Base-by-base conservation (phyloP, 2,329 filamentous ascomycete species). In the Teratosphaeria nubilosa region DNA sequence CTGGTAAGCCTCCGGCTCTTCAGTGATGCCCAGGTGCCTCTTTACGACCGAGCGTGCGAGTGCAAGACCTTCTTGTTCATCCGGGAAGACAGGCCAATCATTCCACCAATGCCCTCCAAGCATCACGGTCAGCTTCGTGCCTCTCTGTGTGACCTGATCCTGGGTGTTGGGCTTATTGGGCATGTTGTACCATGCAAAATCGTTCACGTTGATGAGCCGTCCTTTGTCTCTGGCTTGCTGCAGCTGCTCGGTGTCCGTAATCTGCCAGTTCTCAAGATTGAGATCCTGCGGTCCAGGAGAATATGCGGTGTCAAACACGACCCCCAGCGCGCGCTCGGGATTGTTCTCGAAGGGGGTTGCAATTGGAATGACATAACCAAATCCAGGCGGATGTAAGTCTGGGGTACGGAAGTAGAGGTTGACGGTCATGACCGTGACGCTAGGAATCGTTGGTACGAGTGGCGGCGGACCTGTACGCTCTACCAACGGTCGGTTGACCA, bases 31-130 rank as follows among this genome's bases (percentile, higher is more conserved):
- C 5, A 97, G 77, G 68, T 97, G 91, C 22, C 90, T 81, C 61
- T 81, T 75, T 1, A 96, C 76, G 6, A 95, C 77, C 1, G 77
- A 73, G 61, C 82, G 82, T 34, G 91, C 90, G 81, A 92, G 87
- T 5, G 74, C 69, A 27, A 88, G 75, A 16, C 84, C 90, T 63
- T 88, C 80, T 14, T 85, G 77, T 61, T 85, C 79, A 55, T 81
- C 76, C 0, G 90, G 91, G 58, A 82, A 83, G 45, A 77, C 75
- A 1, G 73, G 68, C 76, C 80, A 84, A 59, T 77, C 81, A 70
- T 90, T 80, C 90, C 90, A 97, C 82, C 89, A 90, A 74, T 96
- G 91, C 1, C 94, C 94, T 59, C 94, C 94, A 58, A 99, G 78
- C 85, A 99, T 95, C 65, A 97, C 88, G 16, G 92, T 96, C 56